These are phyloP conservation scores for Martensiomyces pterosporus DNA, from an alignment of 192 early-diverging fungal genomes.

Conservation along the genomic window DNA sequence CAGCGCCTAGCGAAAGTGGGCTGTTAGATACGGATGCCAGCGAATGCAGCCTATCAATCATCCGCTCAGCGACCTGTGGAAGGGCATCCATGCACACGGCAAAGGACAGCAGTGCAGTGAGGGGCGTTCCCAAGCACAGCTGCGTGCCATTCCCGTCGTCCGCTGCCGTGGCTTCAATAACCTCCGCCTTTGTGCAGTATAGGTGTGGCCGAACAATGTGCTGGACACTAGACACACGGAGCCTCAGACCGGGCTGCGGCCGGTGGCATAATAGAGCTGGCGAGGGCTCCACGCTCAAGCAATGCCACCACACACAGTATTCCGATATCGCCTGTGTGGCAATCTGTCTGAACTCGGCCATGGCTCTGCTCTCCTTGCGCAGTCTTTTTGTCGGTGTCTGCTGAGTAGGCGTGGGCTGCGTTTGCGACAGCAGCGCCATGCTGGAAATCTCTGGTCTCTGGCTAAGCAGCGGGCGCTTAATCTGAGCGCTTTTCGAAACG, in stretches of 20 bases:
- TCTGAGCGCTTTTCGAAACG: conserved; percentile 6
- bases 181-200: conserved; percentile 14
- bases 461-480: conserved; percentile 14
- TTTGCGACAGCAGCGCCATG: not conserved
- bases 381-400: conserved; percentile 25
- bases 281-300: conserved; percentile 14
- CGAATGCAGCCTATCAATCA: conserved; percentile 2
- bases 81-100: conserved; percentile 21
- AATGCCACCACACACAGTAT: conserved; percentile 43
- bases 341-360: conserved; percentile 11
- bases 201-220: conserved; percentile 22
- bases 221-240: conserved; percentile 8
- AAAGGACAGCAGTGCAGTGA: conserved; percentile 31
- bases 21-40: not conserved
- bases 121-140: conserved; percentile 13
- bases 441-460: conserved; percentile 6
- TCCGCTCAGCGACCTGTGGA: conserved; percentile 18
- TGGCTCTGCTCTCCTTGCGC: conserved; percentile 16
- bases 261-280: conserved; percentile 12
- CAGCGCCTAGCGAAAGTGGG: not conserved
- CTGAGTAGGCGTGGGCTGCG: too few relatives aligned
- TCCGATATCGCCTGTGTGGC: conserved; percentile 17
- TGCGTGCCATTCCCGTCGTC: not conserved
- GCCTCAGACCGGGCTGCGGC: conserved; percentile 13
- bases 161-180: conserved; percentile 5